Evolutionary conservation across 192 early-diverging fungal genomes (phyloP).

Genomic region (Coemansia sp.): DNA sequence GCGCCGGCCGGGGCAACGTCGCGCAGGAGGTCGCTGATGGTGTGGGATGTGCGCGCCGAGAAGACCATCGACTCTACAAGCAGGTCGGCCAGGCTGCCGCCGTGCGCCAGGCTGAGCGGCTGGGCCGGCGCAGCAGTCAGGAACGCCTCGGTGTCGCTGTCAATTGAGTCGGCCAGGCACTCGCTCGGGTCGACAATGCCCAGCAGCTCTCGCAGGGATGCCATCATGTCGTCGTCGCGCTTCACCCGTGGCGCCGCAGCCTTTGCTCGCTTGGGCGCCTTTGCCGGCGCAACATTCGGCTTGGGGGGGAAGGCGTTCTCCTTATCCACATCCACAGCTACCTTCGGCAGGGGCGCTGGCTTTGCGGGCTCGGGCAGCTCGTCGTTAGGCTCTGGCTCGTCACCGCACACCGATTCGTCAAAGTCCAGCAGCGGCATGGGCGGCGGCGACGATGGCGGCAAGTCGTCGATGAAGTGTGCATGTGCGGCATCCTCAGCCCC

Average conservation of each 20-base stretch:
- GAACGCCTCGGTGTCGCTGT: slow-evolving; percentile 51
- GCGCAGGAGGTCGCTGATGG: slow-evolving; percentile 54
- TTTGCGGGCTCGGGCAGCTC: slow-evolving; percentile 13
- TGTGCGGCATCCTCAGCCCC: slow-evolving; percentile 1
- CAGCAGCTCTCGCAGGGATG: slow-evolving; percentile 45
- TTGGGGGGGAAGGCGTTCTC: slow-evolving; percentile 14
- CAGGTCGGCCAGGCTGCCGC: slow-evolving; percentile 28
- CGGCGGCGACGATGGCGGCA: slow-evolving; percentile 49
- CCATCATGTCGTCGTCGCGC: slow-evolving; percentile 48
- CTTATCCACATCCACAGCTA: slow-evolving; percentile 13
- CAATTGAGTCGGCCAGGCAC: slow-evolving; percentile 47
- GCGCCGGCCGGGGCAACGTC: slow-evolving; percentile 36
- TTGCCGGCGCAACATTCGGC: neutral
- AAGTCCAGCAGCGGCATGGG: slow-evolving; percentile 20
- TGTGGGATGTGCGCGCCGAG: slow-evolving; percentile 54
- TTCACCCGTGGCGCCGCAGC: neutral
- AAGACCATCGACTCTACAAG: slow-evolving; percentile 55
- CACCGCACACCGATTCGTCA: slow-evolving; percentile 11
- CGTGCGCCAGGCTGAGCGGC: slow-evolving; percentile 16
- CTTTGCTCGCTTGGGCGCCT: slow-evolving; percentile 1
- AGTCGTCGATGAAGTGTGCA: slow-evolving; percentile 23
- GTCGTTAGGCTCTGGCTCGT: slow-evolving; percentile 8
- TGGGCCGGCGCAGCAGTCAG: slow-evolving; percentile 25
- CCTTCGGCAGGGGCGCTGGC: neutral
- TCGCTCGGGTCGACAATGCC: slow-evolving; percentile 53